phyloP scores from a whole-genome alignment of 2,329 filamentous ascomycete species.

The Orbilia brochopaga region DNA sequence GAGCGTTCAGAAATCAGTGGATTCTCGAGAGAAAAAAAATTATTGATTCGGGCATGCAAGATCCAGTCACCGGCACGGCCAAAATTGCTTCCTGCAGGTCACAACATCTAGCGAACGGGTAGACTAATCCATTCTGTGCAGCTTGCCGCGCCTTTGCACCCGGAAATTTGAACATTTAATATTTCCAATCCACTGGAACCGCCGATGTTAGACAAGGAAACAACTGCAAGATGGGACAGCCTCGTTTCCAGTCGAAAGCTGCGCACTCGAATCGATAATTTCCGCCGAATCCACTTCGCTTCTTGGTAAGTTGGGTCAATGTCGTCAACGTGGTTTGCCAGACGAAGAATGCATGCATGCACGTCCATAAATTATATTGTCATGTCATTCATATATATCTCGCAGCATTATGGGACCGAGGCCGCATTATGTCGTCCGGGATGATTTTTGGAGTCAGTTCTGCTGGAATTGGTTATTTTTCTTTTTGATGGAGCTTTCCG shows the following conservation, averaged over 20 bases:
- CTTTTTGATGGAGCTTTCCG: background rate
- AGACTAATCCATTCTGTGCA: conserved; percentile 15
- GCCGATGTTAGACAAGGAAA: conserved; percentile 8
- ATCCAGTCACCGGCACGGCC: too few species aligned
- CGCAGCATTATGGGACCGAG: too few species aligned
- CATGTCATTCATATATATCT: too few species aligned
- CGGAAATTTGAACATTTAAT: conserved; percentile 37
- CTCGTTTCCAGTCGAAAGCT: conserved; percentile 9
- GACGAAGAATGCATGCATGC: too few species aligned
- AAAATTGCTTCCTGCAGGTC: too few species aligned
- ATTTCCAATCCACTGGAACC: conserved; percentile 47
- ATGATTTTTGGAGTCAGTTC: background rate
- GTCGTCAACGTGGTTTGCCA: too few species aligned
- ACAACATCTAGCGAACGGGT: background rate
- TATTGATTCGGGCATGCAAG: too few species aligned
- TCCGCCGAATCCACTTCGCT: conserved; percentile 34
- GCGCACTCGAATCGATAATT: conserved; percentile 33
- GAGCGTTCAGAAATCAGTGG: too few species aligned
- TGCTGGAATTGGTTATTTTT: background rate
- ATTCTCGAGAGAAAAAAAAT: too few species aligned
- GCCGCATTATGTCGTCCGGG: too few species aligned
- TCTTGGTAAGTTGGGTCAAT: too few species aligned
- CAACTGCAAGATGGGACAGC: background rate
- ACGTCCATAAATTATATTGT: too few species aligned
- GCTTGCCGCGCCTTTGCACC: conserved; percentile 19